These are phyloP conservation scores for Amphichorda felina DNA, from an alignment of 2,329 filamentous ascomycete genomes.

Conservation along the genomic window DNA sequence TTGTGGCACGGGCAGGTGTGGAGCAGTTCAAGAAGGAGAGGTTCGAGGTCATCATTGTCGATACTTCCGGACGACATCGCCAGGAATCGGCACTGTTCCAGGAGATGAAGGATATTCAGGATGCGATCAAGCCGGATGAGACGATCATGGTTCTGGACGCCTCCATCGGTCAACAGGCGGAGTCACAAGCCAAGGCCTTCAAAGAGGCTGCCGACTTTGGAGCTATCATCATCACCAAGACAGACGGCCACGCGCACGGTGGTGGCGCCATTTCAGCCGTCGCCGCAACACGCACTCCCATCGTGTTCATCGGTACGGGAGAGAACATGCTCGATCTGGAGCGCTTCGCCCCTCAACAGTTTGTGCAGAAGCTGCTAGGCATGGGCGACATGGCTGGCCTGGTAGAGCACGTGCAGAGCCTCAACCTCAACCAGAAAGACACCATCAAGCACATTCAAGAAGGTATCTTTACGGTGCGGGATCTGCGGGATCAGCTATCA, in stretches of 20 bases:
- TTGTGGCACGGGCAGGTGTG: constrained; percentile 89
- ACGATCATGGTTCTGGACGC: constrained; percentile 98
- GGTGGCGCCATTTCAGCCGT: constrained; percentile 97
- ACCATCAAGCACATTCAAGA: constrained; percentile 98
- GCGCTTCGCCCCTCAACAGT: constrained; percentile 82
- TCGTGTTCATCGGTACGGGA: constrained; percentile 95
- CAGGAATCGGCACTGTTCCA: constrained; percentile 93
- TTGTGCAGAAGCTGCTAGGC: constrained; percentile 84
- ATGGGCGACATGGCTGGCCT: constrained; percentile 96
- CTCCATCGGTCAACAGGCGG: constrained; percentile 91
- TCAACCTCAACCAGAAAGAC: constrained; percentile 95
- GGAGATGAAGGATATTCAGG: constrained; percentile 95
- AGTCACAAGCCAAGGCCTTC: constrained; percentile 90
- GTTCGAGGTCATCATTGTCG: constrained; percentile 97
- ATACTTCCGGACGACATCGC: constrained; percentile 88
- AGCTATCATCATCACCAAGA: constrained; percentile 98
- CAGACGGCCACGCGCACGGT: constrained; percentile 87
- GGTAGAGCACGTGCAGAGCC: constrained; percentile 89
- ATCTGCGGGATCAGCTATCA: constrained; percentile 85
- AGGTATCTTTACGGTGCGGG: constrained; percentile 89
- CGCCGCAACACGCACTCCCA: constrained; percentile 89
- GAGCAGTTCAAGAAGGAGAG: constrained; percentile 98
- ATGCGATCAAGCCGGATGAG: constrained; percentile 81
- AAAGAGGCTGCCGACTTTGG: constrained; percentile 96
- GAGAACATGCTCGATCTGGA: constrained; percentile 96